Conservation (phyloP, 768 basidiomycete genomes). For the Russula vinacea region DNA sequence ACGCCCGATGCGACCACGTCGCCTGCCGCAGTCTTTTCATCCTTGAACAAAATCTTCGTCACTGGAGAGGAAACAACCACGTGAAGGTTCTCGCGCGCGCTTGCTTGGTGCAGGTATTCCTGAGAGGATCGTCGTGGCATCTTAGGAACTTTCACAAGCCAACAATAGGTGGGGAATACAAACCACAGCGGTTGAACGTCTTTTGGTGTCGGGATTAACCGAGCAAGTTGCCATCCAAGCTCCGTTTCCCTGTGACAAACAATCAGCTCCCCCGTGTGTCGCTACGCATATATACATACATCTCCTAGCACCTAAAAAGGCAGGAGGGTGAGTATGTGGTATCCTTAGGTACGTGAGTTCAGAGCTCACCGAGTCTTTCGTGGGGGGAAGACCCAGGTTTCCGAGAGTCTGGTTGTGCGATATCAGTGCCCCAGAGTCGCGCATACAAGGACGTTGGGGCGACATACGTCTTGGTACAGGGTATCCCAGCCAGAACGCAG, state of each 20-base stretch:
- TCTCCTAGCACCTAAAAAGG: slow-evolving; percentile 9
- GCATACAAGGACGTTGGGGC: no score
- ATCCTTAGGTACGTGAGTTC: neutral
- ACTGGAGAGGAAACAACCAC: slow-evolving; percentile 28
- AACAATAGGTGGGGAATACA: neutral
- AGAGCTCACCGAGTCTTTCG: slow-evolving; percentile 14
- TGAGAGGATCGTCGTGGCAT: neutral
- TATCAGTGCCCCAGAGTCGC: neutral
- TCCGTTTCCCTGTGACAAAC: slow-evolving; percentile 13
- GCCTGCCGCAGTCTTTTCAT: slow-evolving; percentile 12
- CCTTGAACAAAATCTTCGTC: slow-evolving; percentile 25
- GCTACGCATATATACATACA: neutral
- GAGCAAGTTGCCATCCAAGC: slow-evolving; percentile 24
- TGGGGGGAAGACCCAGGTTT: slow-evolving; percentile 16
- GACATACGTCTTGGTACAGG: slow-evolving; percentile 20
- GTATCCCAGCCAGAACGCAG: slow-evolving; percentile 22
- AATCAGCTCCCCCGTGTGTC: neutral
- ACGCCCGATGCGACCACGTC: slow-evolving; percentile 38
- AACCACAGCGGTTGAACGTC: slow-evolving; percentile 23
- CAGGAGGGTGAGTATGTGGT: neutral
- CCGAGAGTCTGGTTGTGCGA: slow-evolving; percentile 12
- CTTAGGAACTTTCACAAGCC: neutral
- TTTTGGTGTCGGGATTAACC: slow-evolving; percentile 18
- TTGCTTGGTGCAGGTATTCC: slow-evolving; percentile 20
- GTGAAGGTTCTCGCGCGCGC: slow-evolving; percentile 19